phyloP scores from a whole-genome alignment of 306 rosid genomes.

The Nissolia schottii region DNA sequence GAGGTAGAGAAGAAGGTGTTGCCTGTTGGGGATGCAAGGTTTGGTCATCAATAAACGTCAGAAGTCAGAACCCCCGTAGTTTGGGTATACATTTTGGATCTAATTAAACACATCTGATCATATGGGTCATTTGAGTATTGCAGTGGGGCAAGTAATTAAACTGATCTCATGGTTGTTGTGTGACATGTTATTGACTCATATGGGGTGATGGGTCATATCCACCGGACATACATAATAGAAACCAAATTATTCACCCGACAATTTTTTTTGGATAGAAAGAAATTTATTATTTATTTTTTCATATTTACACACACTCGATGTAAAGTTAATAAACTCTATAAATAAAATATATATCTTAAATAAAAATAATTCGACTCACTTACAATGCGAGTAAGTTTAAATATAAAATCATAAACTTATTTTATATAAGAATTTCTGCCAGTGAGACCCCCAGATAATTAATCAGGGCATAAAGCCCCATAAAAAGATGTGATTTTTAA shows the following conservation, averaged over 20 bases:
- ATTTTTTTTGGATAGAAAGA: too few relatives aligned
- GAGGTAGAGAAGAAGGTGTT: neutral
- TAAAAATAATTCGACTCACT: too few relatives aligned
- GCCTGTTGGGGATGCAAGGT: neutral
- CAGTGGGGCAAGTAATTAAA: neutral
- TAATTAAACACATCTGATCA: neutral
- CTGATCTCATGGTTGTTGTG: neutral
- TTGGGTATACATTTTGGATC: neutral
- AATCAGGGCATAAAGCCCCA: conserved; percentile 9
- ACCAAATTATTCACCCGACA: too few relatives aligned
- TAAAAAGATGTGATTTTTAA: conserved; percentile 32
- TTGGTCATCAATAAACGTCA: neutral
- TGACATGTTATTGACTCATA: neutral
- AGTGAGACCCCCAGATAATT: neutral
- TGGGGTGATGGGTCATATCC: conserved; percentile 13
- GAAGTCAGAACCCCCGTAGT: neutral
- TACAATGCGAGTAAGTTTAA: too few relatives aligned
- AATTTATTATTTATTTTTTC: too few relatives aligned
- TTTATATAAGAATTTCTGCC: too few relatives aligned
- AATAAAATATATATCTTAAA: too few relatives aligned
- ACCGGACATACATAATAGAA: conserved; percentile 30
- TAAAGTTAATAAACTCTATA: too few relatives aligned
- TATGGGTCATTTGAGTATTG: too few relatives aligned
- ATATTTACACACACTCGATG: too few relatives aligned
- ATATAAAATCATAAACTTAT: too few relatives aligned